phyloP scores from a whole-genome alignment of 1,139 yeast species.

The Sporopachydermia cereana region DNA sequence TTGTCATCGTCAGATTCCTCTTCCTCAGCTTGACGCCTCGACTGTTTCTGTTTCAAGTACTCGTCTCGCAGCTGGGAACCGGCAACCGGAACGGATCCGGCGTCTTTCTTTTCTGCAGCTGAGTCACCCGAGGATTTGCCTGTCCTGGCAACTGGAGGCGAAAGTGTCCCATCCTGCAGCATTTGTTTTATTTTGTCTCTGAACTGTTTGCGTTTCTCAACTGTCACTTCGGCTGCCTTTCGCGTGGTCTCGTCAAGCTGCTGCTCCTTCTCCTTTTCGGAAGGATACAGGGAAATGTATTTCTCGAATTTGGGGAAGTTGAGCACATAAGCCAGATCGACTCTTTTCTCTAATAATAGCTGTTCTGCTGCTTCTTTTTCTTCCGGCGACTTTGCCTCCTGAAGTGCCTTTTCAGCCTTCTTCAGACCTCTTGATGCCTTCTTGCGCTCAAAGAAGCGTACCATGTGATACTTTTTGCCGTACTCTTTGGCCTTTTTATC shows the following conservation, averaged over 20 bases:
- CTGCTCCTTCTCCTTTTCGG: neutral
- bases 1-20: slow-evolving; percentile 8
- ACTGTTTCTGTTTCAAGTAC: no score
- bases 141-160: slow-evolving; percentile 37
- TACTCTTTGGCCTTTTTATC: slow-evolving; percentile 42
- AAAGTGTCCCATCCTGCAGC: slow-evolving; percentile 37
- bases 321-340: slow-evolving; percentile 66
- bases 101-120: slow-evolving; percentile 10
- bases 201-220: slow-evolving; percentile 35
- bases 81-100: no score
- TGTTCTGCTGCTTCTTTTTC: slow-evolving; percentile 26
- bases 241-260: neutral
- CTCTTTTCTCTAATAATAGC: slow-evolving; percentile 44
- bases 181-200: slow-evolving; percentile 41
- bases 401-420: slow-evolving; percentile 42
- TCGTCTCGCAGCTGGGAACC: no score
- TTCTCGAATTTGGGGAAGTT: slow-evolving; percentile 72
- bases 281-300: slow-evolving; percentile 58
- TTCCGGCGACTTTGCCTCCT: slow-evolving; percentile 17
- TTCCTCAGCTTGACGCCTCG: slow-evolving; percentile 9
- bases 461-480: slow-evolving; percentile 86
- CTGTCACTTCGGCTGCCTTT: slow-evolving; percentile 24
- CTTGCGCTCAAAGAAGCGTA: slow-evolving; percentile 80
- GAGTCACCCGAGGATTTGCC: slow-evolving; percentile 33
- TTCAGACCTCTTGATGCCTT: slow-evolving; percentile 73